Percentiles rank a stretch among this genome's conserved stretches.
phyloP scores from a whole-genome alignment of 2,329 filamentous ascomycete genomes.

The Ophiocordyceps camponoti-leonardi region DNA sequence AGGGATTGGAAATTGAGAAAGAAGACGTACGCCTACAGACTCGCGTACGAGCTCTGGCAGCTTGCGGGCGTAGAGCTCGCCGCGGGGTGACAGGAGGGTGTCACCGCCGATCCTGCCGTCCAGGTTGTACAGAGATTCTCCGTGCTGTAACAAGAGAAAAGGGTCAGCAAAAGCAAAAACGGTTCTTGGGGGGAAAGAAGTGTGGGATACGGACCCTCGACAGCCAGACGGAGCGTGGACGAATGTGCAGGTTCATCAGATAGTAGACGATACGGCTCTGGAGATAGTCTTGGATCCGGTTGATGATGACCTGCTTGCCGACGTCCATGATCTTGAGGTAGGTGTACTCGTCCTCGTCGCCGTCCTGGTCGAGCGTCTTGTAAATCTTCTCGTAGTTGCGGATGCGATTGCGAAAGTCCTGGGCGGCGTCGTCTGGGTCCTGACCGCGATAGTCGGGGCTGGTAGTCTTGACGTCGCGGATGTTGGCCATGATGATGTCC shows the following conservation, averaged over 20 bases:
- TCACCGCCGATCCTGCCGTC: conserved; percentile 86
- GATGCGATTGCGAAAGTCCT: conserved; percentile 87
- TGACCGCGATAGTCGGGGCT: conserved; percentile 90
- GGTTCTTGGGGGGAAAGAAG: background rate
- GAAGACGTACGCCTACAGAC: conserved; percentile 59
- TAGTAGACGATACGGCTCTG: conserved; percentile 96
- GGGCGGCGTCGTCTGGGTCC: conserved; percentile 78
- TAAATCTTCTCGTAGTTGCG: conserved; percentile 96
- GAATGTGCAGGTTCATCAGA: conserved; percentile 96
- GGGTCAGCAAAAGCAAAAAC: too few species aligned
- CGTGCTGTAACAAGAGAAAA: too few species aligned
- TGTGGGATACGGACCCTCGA: conserved; percentile 49
- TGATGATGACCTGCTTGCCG: conserved; percentile 92
- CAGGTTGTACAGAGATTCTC: conserved; percentile 86
- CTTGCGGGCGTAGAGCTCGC: conserved; percentile 71
- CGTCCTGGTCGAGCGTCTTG: conserved; percentile 68
- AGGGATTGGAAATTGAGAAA: background rate
- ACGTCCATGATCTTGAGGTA: conserved; percentile 98
- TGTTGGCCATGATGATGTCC: conserved; percentile 94
- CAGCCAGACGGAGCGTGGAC: conserved; percentile 89
- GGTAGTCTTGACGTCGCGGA: conserved; percentile 91
- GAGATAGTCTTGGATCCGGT: conserved; percentile 89
- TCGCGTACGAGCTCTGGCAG: conserved; percentile 71
- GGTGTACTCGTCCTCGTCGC: conserved; percentile 69
- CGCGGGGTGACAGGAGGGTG: conserved; percentile 68